phyloP scores from a whole-genome alignment of 129 eudicot species.

The Flaveria robusta region DNA sequence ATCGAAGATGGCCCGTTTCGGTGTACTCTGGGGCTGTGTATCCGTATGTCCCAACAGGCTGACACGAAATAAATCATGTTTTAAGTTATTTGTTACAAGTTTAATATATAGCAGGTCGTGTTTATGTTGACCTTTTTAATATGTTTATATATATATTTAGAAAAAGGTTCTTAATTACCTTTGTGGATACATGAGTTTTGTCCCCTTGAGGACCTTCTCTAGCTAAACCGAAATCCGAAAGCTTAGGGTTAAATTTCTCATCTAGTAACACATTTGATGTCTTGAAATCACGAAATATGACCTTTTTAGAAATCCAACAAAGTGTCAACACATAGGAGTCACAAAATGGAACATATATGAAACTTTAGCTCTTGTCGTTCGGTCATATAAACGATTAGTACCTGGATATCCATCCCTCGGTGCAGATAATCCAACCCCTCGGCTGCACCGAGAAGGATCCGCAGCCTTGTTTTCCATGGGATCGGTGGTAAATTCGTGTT shows the following conservation, averaged over 20 bases:
- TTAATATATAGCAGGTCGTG: no score
- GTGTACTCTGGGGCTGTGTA: constrained; percentile 89
- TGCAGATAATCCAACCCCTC: constrained; percentile 82
- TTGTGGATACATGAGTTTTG: constrained; percentile 74
- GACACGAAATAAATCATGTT: neutral
- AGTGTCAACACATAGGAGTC: constrained; percentile 7
- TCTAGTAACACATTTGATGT: constrained; percentile 79
- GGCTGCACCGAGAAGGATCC: constrained; percentile 74
- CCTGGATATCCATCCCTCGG: constrained; percentile 67
- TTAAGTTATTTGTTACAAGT: no score
- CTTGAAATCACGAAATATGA: constrained; percentile 81
- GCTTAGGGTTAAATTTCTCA: constrained; percentile 63
- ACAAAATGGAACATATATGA: neutral
- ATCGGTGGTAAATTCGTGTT: constrained; percentile 45
- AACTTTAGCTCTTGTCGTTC: neutral
- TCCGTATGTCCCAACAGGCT: constrained; percentile 86
- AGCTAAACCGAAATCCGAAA: constrained; percentile 88
- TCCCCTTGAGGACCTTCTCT: constrained; percentile 84
- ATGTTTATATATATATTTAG: no score
- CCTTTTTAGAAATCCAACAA: constrained; percentile 37
- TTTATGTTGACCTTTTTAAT: no score
- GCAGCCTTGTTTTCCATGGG: constrained; percentile 70
- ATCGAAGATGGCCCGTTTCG: constrained; percentile 59
- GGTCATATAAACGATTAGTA: constrained; percentile 3
- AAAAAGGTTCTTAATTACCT: no score